These are phyloP conservation scores for Fusarium decemcellulare DNA, from an alignment of 2,329 filamentous ascomycete species.

Conservation along the genomic window DNA sequence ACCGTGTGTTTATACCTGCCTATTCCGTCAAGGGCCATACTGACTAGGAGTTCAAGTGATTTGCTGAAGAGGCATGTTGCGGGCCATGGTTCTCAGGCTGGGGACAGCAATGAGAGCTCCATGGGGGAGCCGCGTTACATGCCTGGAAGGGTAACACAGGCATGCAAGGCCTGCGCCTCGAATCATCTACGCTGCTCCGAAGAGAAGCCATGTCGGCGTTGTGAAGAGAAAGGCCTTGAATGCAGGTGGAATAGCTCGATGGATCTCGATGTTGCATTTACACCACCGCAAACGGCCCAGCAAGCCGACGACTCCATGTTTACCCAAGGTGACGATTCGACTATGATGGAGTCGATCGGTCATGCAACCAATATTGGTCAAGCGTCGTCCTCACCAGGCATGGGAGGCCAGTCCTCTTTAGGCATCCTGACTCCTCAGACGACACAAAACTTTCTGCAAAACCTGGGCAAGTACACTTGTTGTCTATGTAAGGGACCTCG, in stretches of 20 bases:
- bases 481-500: no score
- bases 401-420: conserved; percentile 18
- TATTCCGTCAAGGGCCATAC: not conserved
- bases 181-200: conserved; percentile 50
- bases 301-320: conserved; percentile 15
- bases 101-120: conserved; percentile 4
- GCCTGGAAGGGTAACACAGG: conserved; percentile 44
- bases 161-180: conserved; percentile 48
- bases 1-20: conserved; percentile 36
- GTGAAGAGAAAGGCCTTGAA: conserved; percentile 45
- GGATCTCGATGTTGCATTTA: conserved; percentile 21
- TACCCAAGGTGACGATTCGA: conserved; percentile 2
- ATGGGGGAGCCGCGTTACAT: conserved; percentile 25
- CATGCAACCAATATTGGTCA: not conserved
- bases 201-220: conserved; percentile 49
- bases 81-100: conserved; percentile 36
- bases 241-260: conserved; percentile 43
- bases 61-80: conserved; percentile 44
- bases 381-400: conserved; percentile 7
- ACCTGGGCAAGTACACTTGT: conserved; percentile 12
- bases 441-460: conserved; percentile 23
- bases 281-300: conserved; percentile 25
- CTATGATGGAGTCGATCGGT: conserved; percentile 2
- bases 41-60: conserved; percentile 37
- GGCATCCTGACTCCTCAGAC: conserved; percentile 29